Evolutionary conservation across 768 basidiomycete species (phyloP).

Genomic region (Suillus bovinus): DNA sequence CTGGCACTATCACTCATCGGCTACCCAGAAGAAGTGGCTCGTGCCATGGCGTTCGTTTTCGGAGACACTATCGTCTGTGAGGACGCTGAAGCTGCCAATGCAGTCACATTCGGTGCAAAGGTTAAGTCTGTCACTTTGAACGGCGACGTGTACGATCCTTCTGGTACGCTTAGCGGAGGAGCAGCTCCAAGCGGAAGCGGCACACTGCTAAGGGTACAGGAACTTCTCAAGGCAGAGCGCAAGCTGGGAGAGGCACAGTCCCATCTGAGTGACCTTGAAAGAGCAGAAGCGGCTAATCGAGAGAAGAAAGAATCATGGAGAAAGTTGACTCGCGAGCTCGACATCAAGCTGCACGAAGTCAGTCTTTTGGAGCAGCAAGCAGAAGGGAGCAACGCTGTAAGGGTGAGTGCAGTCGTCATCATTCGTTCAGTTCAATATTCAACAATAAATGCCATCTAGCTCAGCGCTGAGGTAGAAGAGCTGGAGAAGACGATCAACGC

Average conservation of each 20-base stretch:
- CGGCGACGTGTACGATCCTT: slow-evolving; percentile 96
- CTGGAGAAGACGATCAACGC: slow-evolving; percentile 63
- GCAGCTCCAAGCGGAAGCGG: slow-evolving; percentile 77
- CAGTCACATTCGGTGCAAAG: slow-evolving; percentile 73
- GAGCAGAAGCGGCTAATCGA: slow-evolving; percentile 51
- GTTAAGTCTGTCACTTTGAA: slow-evolving; percentile 90
- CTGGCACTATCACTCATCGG: slow-evolving; percentile 88
- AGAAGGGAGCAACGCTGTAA: slow-evolving; percentile 83
- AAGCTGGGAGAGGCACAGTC: slow-evolving; percentile 51
- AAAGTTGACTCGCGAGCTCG: slow-evolving; percentile 61
- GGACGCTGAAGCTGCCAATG: slow-evolving; percentile 83
- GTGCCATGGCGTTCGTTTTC: slow-evolving; percentile 93
- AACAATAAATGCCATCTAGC: slow-evolving; percentile 42
- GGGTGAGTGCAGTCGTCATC: slow-evolving; percentile 50
- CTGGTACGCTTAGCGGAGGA: slow-evolving; percentile 91
- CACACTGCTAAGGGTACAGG: slow-evolving; percentile 79
- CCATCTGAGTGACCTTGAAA: slow-evolving; percentile 52
- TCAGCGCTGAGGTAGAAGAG: slow-evolving; percentile 76
- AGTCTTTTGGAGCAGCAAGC: slow-evolving; percentile 81
- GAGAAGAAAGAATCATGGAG: slow-evolving; percentile 64
- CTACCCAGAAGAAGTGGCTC: slow-evolving; percentile 76
- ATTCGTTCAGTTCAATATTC: neutral
- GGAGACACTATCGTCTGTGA: slow-evolving; percentile 90
- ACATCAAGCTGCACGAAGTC: slow-evolving; percentile 89
- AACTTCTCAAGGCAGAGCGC: slow-evolving; percentile 68